Conservation (phyloP, 768 basidiomycete genomes). For the Russula vinacea region DNA sequence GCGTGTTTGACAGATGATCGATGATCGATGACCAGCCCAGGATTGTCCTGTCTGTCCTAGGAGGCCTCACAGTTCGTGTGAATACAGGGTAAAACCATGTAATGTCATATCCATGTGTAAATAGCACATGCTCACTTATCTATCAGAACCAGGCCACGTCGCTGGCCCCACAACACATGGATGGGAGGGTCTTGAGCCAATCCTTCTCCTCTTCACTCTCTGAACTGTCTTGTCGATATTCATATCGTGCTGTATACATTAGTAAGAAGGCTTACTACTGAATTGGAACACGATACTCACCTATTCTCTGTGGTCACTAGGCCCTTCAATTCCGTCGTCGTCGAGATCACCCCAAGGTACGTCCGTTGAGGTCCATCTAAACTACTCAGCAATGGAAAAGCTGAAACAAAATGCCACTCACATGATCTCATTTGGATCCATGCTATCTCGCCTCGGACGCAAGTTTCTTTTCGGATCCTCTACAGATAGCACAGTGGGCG, state of each 20-base stretch:
- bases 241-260: not conserved
- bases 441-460: conserved; percentile 22
- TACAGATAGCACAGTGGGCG: conserved; percentile 19
- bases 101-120: no score
- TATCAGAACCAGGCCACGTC: not conserved
- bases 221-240: no score
- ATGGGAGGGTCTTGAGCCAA: not conserved
- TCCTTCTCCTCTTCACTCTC: not conserved
- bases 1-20: no score
- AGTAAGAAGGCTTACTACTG: not conserved
- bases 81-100: no score
- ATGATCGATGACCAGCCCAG: no score
- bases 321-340: conserved; percentile 16
- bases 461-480: conserved; percentile 6
- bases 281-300: not conserved
- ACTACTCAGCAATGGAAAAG: not conserved
- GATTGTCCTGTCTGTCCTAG: not conserved
- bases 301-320: conserved; percentile 8
- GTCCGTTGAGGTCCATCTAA: conserved; percentile 18
- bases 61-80: not conserved
- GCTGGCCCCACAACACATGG: not conserved
- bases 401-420: not conserved
- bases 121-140: not conserved
- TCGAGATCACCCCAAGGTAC: conserved; percentile 16
- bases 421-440: conserved; percentile 16